Base-by-base conservation (phyloP, 345 rosid genomes). In the Pugionium dolabratum region DNA sequence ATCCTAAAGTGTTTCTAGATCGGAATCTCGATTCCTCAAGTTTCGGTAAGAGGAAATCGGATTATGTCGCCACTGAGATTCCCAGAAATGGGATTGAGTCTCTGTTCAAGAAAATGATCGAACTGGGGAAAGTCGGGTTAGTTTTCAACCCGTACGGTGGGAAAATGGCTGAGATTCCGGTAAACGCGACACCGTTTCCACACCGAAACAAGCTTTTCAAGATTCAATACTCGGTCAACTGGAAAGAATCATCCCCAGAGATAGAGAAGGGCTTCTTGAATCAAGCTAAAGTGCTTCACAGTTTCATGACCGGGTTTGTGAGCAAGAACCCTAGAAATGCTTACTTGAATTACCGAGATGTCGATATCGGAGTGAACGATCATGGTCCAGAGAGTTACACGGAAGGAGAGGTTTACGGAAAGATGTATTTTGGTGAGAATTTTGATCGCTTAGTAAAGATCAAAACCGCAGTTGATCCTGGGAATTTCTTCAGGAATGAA, bases 261-360 rank as follows among this genome's bases (percentile, higher is more conserved):
- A 18, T 66, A 4, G 90, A 71, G 31, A 54, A 43, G 27, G 59
- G 70, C 0, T 62, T 34, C 68, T 63, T 80, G 61, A 52, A 41
- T 8, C 67, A 72, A 33, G 59, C 59, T 1, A 76, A 71, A 9
- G 61, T 47, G 34, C 81, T 91, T 35, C 54, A 84, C 61, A 64
- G 76, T 36, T 87, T 43, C 72, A 91, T 78, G 91, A 82, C 88
- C 0, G 75, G 80, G 0, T 80, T 69, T 62, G 96, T 86, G 48
- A 83, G 91, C 5, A 81, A 85, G 73, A 75, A 85, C 9, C 97
- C 97, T 0, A 80, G 96, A 34, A 54, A 72, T 30, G 74, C 93
- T 9, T 89, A 64, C 55, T 47, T 84, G 26, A 86, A 79, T 42
- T 84, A 86, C 40, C 39, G 89, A 9, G 89, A 86, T 76, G 62